Evolutionary conservation across 768 basidiomycete species (phyloP).

Genomic region (Rhodotorula babjevae): DNA sequence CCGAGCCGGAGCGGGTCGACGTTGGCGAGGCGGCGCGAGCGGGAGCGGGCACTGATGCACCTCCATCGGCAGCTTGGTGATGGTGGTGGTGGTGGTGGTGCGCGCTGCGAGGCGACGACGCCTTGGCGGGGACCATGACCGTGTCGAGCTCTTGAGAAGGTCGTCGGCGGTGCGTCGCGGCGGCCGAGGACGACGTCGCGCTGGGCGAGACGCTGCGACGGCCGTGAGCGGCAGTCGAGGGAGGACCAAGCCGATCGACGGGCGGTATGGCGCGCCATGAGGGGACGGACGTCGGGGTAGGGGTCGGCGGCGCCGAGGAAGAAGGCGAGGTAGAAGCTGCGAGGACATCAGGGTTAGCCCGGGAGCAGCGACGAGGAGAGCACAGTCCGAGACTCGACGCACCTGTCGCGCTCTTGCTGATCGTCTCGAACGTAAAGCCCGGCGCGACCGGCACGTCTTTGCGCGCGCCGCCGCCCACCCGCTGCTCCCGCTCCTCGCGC

Average conservation of each 20-base stretch:
- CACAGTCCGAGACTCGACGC: no score
- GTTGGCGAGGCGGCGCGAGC: conserved; percentile 3
- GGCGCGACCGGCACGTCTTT: background rate
- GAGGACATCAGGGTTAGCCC: background rate
- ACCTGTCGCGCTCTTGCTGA: conserved; percentile 2
- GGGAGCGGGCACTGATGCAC: background rate
- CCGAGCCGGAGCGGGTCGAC: conserved; percentile 2
- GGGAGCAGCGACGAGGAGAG: fast-evolving
- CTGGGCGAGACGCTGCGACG: conserved; percentile 1
- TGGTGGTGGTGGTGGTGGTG: no score
- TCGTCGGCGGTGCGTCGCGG: background rate
- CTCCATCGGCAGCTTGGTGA: no score
- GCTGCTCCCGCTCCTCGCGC: conserved; percentile 38
- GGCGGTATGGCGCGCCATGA: conserved; percentile 28
- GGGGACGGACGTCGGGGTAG: background rate
- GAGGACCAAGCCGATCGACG: conserved; percentile 18
- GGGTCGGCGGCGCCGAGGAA: background rate
- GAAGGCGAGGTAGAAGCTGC: background rate
- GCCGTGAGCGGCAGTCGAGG: background rate
- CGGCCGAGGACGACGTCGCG: background rate
- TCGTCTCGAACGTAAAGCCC: conserved; percentile 32
- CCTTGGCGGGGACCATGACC: background rate
- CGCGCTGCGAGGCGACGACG: background rate
- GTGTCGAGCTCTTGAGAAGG: background rate
- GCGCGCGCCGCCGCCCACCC: background rate